phyloP scores from a whole-genome alignment of 257 asterid genomes.

The Nicotiana noctiflora region DNA sequence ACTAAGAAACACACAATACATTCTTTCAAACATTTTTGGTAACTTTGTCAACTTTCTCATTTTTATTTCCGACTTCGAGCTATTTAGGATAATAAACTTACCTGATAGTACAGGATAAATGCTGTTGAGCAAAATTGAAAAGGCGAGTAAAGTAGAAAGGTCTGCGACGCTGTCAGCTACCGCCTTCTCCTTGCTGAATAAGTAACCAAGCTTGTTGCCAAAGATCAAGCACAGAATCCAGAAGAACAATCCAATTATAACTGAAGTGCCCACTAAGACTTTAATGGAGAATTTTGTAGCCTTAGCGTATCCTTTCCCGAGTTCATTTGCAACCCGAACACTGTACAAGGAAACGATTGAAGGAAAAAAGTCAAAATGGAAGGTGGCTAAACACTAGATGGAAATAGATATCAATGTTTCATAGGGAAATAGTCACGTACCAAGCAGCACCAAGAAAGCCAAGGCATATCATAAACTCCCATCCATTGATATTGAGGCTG shows the following conservation, averaged over 20 bases:
- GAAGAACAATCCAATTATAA: conserved; percentile 35
- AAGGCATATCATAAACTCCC: conserved; percentile 83
- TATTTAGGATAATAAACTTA: conserved; percentile 3
- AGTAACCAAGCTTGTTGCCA: conserved; percentile 48
- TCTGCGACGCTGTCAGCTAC: conserved; percentile 37
- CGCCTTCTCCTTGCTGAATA: conserved; percentile 40
- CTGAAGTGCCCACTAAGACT: conserved; percentile 44
- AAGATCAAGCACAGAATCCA: conserved; percentile 41
- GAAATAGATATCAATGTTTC: not conserved
- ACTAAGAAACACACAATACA: not conserved
- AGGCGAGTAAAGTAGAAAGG: conserved; percentile 53
- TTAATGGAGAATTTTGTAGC: conserved; percentile 62
- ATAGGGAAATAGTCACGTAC: conserved; percentile 23
- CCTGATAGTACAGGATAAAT: conserved; percentile 72
- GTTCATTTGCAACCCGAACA: conserved; percentile 71
- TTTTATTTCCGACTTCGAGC: no score
- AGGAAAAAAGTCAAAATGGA: not conserved
- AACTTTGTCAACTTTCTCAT: not conserved
- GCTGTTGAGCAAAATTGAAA: conserved; percentile 57
- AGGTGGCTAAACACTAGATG: not conserved
- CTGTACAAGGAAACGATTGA: conserved; percentile 20
- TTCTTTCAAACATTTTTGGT: not conserved
- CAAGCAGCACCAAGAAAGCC: conserved; percentile 83
- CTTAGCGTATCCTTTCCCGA: conserved; percentile 68
- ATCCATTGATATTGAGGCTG: conserved; percentile 73